These are phyloP conservation scores for Rachicladosporium sp. DNA, from an alignment of 2,329 filamentous ascomycete genomes.

Conservation along the genomic window DNA sequence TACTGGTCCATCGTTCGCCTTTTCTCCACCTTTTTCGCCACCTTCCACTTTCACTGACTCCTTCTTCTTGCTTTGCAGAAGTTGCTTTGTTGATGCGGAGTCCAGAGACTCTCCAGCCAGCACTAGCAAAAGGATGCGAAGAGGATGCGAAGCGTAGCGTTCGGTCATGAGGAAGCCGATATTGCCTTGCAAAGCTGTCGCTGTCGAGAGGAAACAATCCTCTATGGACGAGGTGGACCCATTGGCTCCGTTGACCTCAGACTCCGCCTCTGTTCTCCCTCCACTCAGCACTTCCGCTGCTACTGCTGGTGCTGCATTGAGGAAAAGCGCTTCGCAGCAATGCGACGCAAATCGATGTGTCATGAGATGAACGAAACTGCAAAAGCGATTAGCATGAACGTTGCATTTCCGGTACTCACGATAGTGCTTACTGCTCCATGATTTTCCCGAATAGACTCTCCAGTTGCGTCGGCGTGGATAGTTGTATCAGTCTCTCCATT, in stretches of 20 bases:
- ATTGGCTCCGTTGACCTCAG: conserved; percentile 16
- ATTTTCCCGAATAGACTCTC: conserved; percentile 81
- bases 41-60: conserved; percentile 59
- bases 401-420: background rate
- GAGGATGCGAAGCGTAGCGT: conserved; percentile 76
- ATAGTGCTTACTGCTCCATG: conserved; percentile 50
- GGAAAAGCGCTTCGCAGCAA: conserved; percentile 88
- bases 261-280: background rate
- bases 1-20: conserved; percentile 12
- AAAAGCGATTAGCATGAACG: conserved; percentile 1
- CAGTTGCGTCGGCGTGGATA: conserved; percentile 68
- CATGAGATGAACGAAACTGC: conserved; percentile 67
- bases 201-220: conserved; percentile 66
- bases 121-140: conserved; percentile 75
- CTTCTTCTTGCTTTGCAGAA: conserved; percentile 85
- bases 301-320: conserved; percentile 67
- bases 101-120: conserved; percentile 73
- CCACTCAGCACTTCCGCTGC: conserved; percentile 50
- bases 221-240: conserved; percentile 58
- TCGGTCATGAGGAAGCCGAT: conserved; percentile 77
- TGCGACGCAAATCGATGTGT: conserved; percentile 96
- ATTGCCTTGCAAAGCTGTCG: conserved; percentile 79
- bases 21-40: conserved; percentile 32
- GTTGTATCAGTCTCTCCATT: conserved; percentile 78
- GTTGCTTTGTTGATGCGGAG: conserved; percentile 52